These are phyloP conservation scores for Psophocarpus tetragonolobus DNA, from an alignment of 306 rosid species.

Conservation along the genomic window DNA sequence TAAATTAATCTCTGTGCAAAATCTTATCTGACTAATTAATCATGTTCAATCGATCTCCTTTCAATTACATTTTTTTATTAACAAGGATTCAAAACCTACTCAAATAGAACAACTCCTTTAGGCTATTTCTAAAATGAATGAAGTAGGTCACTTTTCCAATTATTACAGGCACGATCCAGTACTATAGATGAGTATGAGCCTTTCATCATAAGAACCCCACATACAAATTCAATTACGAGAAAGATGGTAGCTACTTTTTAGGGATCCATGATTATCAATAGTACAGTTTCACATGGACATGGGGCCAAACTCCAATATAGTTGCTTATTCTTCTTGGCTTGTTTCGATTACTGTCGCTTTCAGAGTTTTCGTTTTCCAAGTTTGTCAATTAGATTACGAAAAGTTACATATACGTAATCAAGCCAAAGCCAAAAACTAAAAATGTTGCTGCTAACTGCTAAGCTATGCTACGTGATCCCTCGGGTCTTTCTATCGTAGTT, in stretches of 20 bases:
- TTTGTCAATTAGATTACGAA: neutral
- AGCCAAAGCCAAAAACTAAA: neutral
- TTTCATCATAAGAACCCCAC: neutral
- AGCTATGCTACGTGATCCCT: neutral
- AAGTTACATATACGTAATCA: neutral
- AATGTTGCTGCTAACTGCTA: neutral
- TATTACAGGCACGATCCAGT: neutral
- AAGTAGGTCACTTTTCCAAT: neutral
- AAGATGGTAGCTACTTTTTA: neutral
- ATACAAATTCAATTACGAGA: neutral
- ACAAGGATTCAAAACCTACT: no score
- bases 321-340: neutral
- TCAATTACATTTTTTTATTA: no score
- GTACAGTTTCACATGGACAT: constrained; percentile 10
- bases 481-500: neutral
- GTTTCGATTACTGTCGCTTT: neutral
- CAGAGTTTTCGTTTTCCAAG: neutral
- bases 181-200: neutral
- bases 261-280: neutral
- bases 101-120: no score
- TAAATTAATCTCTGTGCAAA: no score
- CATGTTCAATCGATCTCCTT: no score
- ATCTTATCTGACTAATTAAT: no score
- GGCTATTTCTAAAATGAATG: no score
- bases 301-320: neutral